Percentiles rank a stretch among this genome's conserved stretches.
phyloP scores from a whole-genome alignment of 2,329 filamentous ascomycete species.

The Byssoonygena ceratinophila region DNA sequence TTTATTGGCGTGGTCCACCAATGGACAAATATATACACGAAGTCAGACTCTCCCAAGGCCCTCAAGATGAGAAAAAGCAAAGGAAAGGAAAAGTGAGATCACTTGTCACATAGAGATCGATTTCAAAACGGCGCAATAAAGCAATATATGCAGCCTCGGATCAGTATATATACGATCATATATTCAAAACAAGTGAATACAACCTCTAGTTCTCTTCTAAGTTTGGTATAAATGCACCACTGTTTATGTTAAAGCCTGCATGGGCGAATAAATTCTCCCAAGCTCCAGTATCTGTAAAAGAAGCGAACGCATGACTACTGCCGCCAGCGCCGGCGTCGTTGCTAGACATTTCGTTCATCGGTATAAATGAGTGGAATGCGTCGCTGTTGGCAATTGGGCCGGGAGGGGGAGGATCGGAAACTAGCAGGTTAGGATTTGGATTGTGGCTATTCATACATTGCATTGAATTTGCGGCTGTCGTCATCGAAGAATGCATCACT shows the following conservation, averaged over 20 bases:
- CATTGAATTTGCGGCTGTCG: neutral
- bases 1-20: too few relatives aligned
- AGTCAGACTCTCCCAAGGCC: too few relatives aligned
- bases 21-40: too few relatives aligned
- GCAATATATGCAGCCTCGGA: neutral
- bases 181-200: neutral
- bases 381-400: neutral
- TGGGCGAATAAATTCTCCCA: slow-evolving; percentile 20
- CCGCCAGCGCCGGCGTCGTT: neutral
- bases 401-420: neutral
- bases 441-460: neutral
- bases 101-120: neutral
- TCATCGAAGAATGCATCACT: neutral
- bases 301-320: slow-evolving; percentile 10
- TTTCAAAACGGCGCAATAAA: neutral
- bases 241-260: slow-evolving; percentile 21
- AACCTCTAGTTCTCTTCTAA: slow-evolving; percentile 8
- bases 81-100: neutral
- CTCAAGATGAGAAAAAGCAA: neutral
- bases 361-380: neutral
- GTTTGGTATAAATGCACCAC: slow-evolving; percentile 18
- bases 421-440: neutral
- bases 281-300: slow-evolving; percentile 16
- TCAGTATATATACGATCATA: neutral
- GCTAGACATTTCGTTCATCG: neutral